Evolutionary conservation across 768 basidiomycete genomes (phyloP), one percentile per base, ranked within the genome.

Genomic region (Mycena rosella): DNA sequence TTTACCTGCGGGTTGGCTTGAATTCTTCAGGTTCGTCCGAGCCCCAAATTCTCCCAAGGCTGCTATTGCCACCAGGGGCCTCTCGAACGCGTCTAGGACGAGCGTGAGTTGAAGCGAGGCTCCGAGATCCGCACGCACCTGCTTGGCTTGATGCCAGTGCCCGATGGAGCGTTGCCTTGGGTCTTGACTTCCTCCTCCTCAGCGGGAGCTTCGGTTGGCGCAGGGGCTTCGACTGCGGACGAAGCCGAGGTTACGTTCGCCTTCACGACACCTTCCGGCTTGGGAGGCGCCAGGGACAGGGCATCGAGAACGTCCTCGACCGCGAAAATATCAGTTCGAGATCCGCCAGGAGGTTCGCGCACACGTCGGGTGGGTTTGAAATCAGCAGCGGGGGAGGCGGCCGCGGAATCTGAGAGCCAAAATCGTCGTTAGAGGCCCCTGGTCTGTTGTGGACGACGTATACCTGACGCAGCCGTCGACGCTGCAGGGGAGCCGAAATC

Each of bases 1-100:
- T 80, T 26, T 77, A 89, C 91, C 88, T 85, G 72, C 92, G 88
- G 20, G 91, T 91, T 6, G 92, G 92, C 71, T 88, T 87, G 75
- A 91, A 93, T 62, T 84, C 81, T 27, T 84, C 80, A 1, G 77
- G 71, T 32, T 81, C 77, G 10, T 83, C 83, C 0, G 78, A 61
- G 36, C 81, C 84, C 83, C 88, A 91, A 45, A 91, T 79, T 73
- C 75, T 84, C 34, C 76, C 69, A 54, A 85, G 76, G 55, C 75
- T 82, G 71, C 80, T 84, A 29, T 74, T 82, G 53, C 84, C 86
- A 32, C 84, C 84, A 45, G 85, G 84, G 38, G 71, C 78, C 57
- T 82, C 81, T 60, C 85, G 83, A 26, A 84, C 83, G 38, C 82
- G 82, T 68, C 84, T 86, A 42, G 24, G 24, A 44, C 42, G n/a